Conservation (phyloP, 805 yeast species). For the Wickerhamiella hasegawae region DNA sequence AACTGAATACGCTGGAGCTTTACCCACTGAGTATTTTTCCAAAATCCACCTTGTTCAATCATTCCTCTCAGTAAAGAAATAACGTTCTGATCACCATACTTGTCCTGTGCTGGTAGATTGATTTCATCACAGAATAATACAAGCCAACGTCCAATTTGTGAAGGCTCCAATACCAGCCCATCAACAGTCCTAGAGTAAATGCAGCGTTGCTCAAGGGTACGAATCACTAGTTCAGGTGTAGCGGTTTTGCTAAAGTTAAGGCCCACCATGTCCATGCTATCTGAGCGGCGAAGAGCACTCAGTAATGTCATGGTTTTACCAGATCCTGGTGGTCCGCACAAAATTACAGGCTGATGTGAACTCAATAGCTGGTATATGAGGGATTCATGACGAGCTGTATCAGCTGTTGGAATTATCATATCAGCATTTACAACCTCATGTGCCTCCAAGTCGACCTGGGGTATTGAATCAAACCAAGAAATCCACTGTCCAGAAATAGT, state of each 20-base stretch:
- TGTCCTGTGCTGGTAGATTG: conserved; percentile 60
- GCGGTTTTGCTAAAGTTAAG: conserved; percentile 78
- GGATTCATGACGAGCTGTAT: conserved; percentile 52
- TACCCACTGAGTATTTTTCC: conserved; percentile 61
- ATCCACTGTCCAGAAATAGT: conserved; percentile 34
- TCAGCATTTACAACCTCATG: conserved; percentile 45
- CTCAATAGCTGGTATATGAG: conserved; percentile 40
- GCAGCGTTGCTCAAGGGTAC: conserved; percentile 59
- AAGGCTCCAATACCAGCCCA: conserved; percentile 45
- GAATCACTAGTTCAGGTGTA: conserved; percentile 40
- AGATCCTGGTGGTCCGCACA: conserved; percentile 96
- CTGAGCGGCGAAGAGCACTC: conserved; percentile 43
- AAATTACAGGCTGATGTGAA: conserved; percentile 42
- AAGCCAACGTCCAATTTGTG: conserved; percentile 45
- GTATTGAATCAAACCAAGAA: conserved; percentile 27
- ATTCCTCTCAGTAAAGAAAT: conserved; percentile 61
- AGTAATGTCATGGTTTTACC: conserved; percentile 89
- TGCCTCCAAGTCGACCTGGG: conserved; percentile 33
- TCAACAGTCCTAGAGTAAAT: conserved; percentile 34
- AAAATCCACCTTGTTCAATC: conserved; percentile 60
- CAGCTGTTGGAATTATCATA: conserved; percentile 61
- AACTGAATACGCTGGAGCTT: conserved; percentile 46
- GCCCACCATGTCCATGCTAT: conserved; percentile 43
- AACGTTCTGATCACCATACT: conserved; percentile 56
- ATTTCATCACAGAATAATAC: conserved; percentile 87